phyloP scores from a whole-genome alignment of 2,329 filamentous ascomycete genomes.

The Aschersonia sp. region DNA sequence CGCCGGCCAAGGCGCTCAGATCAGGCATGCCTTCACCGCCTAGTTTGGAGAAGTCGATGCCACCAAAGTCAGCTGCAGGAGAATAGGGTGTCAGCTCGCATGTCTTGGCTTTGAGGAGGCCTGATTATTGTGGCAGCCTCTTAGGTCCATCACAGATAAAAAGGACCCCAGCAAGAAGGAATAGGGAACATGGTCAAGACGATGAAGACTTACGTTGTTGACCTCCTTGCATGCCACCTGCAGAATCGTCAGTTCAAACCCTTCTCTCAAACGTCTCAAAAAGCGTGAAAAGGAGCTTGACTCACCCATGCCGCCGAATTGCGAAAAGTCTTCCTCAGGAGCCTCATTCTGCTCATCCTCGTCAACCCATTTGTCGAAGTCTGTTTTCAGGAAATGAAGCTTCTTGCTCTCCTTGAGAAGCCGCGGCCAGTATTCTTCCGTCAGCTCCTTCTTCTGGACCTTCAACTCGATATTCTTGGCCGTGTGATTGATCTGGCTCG shows the following conservation, averaged over 20 bases:
- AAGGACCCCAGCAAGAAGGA: too few relatives aligned
- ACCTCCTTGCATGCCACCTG: conserved; percentile 41
- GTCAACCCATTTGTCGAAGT: conserved; percentile 99
- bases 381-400: conserved; percentile 91
- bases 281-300: conserved; percentile 9
- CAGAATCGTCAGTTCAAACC: conserved; percentile 2
- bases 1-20: conserved; percentile 27
- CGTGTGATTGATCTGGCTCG: conserved; percentile 80
- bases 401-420: conserved; percentile 84
- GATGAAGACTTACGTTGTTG: conserved; percentile 23
- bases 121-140: too few relatives aligned
- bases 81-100: not conserved
- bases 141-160: too few relatives aligned
- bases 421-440: conserved; percentile 90
- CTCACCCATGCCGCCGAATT: conserved; percentile 52
- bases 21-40: conserved; percentile 33
- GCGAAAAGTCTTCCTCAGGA: conserved; percentile 63
- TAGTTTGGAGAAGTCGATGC: conserved; percentile 91
- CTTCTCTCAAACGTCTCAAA: not conserved
- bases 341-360: conserved; percentile 96
- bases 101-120: too few relatives aligned
- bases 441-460: conserved; percentile 92
- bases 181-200: too few relatives aligned
- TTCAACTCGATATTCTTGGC: conserved; percentile 79
- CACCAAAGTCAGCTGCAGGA: conserved; percentile 56